phyloP scores from a whole-genome alignment of 495 filamentous ascomycete genomes.

The Sordaria brevicollis region DNA sequence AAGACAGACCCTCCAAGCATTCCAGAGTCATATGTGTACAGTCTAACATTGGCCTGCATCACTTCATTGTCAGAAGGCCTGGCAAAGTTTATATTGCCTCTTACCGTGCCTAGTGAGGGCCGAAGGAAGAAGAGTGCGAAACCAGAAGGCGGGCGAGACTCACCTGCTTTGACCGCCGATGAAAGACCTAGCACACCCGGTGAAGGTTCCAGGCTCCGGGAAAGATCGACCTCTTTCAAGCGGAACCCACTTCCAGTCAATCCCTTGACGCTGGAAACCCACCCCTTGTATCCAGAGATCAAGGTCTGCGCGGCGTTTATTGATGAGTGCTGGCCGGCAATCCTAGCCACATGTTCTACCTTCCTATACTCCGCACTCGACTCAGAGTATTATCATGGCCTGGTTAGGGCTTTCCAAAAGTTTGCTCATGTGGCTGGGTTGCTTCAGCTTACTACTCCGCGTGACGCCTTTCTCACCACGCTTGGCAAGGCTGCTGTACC shows the following conservation, averaged over 20 bases:
- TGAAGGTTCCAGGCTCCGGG: constrained; percentile 9
- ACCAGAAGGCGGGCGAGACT: constrained; percentile 33
- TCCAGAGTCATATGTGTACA: constrained; percentile 91
- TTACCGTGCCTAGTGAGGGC: constrained; percentile 64
- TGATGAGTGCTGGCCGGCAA: constrained; percentile 88
- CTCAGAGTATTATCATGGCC: constrained; percentile 84
- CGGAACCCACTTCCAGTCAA: constrained; percentile 64
- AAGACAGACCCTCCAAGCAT: constrained; percentile 74
- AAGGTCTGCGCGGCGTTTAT: constrained; percentile 70
- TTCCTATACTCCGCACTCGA: constrained; percentile 88
- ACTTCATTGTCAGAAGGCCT: constrained; percentile 81
- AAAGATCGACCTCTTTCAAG: constrained; percentile 41
- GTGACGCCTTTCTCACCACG: constrained; percentile 91
- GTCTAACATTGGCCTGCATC: constrained; percentile 78
- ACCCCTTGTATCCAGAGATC: constrained; percentile 60
- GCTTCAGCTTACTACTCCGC: constrained; percentile 68
- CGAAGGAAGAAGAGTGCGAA: constrained; percentile 39
- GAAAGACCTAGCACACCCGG: constrained; percentile 13
- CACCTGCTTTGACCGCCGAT: constrained; percentile 27
- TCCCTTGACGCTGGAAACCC: constrained; percentile 60
- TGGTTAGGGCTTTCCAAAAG: constrained; percentile 93
- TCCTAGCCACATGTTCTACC: constrained; percentile 87
- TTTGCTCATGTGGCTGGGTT: constrained; percentile 91
- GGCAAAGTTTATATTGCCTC: constrained; percentile 81
- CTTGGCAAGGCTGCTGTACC: constrained; percentile 88